A percentile compares a stretch with the other conserved stretches of the same genome.
These are phyloP conservation scores for Aspergillus cejpii DNA, from an alignment of 2,329 filamentous ascomycete species.

Conservation along the genomic window DNA sequence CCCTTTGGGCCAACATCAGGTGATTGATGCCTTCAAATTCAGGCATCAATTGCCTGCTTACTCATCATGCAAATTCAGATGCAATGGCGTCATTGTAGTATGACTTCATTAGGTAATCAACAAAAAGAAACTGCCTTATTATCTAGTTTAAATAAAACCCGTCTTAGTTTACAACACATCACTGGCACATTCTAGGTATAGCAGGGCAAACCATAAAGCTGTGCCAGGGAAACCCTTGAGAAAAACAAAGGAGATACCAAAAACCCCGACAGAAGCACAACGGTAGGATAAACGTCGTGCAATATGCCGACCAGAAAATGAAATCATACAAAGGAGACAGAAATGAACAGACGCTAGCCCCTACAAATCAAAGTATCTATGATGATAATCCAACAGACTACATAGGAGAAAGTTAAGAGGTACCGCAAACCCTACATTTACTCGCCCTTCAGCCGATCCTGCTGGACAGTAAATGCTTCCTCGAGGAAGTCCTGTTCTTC, in stretches of 20 bases:
- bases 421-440: constrained; percentile 30
- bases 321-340: constrained; percentile 26
- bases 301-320: constrained; percentile 17
- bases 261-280: constrained; percentile 21
- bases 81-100: constrained; percentile 9
- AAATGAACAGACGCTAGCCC: constrained; percentile 25
- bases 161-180: constrained; percentile 21
- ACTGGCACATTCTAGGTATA: constrained; percentile 26
- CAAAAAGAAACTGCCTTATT: constrained; percentile 4
- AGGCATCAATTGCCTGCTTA: constrained; percentile 7
- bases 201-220: constrained; percentile 14
- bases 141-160: constrained; percentile 17
- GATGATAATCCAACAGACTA: constrained; percentile 13
- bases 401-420: neutral
- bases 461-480: constrained; percentile 56
- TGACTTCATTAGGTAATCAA: neutral
- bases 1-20: constrained; percentile 13
- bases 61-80: constrained; percentile 1
- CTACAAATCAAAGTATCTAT: constrained; percentile 22
- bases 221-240: constrained; percentile 9
- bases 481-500: constrained; percentile 81
- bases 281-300: constrained; percentile 9
- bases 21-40: constrained; percentile 10
- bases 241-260: constrained; percentile 11
- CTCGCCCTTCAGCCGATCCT: constrained; percentile 62